Base-by-base conservation (phyloP, 2,329 filamentous ascomycete genomes). In the Furcasterigmium furcatum region DNA sequence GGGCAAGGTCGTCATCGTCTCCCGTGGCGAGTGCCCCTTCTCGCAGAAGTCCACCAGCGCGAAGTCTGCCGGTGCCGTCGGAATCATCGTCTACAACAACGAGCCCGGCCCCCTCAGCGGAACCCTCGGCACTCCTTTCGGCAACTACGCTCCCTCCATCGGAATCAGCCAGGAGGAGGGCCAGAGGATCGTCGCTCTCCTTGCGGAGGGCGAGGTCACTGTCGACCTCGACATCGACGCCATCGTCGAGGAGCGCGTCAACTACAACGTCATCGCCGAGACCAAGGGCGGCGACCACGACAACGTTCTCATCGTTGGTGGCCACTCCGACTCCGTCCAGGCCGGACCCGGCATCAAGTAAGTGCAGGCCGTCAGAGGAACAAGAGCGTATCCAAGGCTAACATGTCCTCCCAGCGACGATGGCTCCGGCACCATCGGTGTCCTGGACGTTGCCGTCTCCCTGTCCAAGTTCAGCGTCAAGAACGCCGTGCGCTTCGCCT, bases 71-170 rank as follows among this genome's bases (percentile, higher is more conserved):
- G 79, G 82, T 16, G 84, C 84, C 2, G 59, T 61, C 1, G 84
- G 67, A 1, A 74, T 72, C 1, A 57, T 87, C 44, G 68, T 87
- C 48, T 85, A 84, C 64, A 85, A 87, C 68, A 85, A 85, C 48
- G 73, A 66, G 4, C 61, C 70, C 0, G 81, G 79, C 3, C 47
- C 60, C 4, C 46, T 71, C 2, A 58, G 72, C 7, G 82, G 79
- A 24, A 85, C 80, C 2, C 67, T 86, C 1, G 80, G 79, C 41
- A 62, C 60, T 7, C 67, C 71, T 0, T 69, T 68, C 38, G 57
- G 53, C 27, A 58, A 59, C 9, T 80, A 80, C 24, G 68, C 73
- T 1, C 73, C 81, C 1, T 72, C 72, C 22, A 66, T 79, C 1
- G 75, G 76, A 14, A 70, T 86, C 48, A 71, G 68, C 45, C 67